Base-by-base conservation (phyloP, 495 filamentous ascomycete genomes). In the Neurospora sp. region DNA sequence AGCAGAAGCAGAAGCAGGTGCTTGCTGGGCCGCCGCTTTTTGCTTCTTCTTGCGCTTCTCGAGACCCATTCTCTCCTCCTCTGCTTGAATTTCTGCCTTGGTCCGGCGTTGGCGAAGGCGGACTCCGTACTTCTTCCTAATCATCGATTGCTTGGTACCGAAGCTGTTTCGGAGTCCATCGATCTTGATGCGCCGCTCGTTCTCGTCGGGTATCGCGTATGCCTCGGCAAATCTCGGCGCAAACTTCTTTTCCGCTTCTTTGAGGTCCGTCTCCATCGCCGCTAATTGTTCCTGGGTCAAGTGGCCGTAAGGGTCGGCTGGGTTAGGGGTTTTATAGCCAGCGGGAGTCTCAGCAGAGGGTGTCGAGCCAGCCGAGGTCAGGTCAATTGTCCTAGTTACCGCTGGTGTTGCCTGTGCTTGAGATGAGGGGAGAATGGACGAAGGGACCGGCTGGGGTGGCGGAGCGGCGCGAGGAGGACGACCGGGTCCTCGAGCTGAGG, bases 61-160 rank as follows among this genome's bases (percentile, higher is more conserved):
- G 61, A 82, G 73, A 18, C 82, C 83, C 72, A 85, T 75, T 41
- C 83, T 81, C 8, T 80, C 78, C 41, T 76, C 77, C 70, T 86
- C 82, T 8, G 80, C 78, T 10, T 77, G 70, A n/a, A 85, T 85
- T 69, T 84, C 82, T 1, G 80, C 81, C 74, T 79, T 83, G 2
- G 82, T 84, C 1, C 82, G 79, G n/a, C 83, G 74, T 31, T 84
- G 80, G 8, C 84, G 80, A n/a, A 86, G 79, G 8, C 82, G 79
- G 3, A 87, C 82, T 27, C 83, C 84, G 53, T 83, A 87, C 61
- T 84, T 86, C 74, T 84, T 84, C 7, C 84, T 79, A 31, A 85
- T 83, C 74, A 82, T 84, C 44, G 83, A 84, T 61, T 86, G 83
- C 71, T 85, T 86, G 3, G 84, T 86, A 20, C 82, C 83, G 65